These are phyloP conservation scores for Vanderwaltozyma yarrowii DNA, from an alignment of 805 yeast genomes.

Conservation along the genomic window DNA sequence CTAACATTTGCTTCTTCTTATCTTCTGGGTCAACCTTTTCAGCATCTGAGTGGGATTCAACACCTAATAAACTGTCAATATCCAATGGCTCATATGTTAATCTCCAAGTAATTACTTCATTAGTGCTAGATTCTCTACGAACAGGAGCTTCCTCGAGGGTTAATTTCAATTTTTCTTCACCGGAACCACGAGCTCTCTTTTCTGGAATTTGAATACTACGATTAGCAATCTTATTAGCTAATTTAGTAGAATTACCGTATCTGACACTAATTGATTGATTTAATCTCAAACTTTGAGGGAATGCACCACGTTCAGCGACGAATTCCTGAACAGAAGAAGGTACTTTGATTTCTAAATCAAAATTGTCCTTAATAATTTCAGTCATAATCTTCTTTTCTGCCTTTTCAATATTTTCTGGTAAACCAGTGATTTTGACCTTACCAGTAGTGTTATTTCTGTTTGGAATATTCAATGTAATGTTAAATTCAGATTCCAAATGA, in stretches of 20 bases:
- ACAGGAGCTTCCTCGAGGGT: constrained; percentile 31
- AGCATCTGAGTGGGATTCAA: constrained; percentile 16
- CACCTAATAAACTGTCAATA: constrained; percentile 18
- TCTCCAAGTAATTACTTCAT: constrained; percentile 54
- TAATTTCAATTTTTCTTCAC: constrained; percentile 35
- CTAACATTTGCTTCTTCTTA: constrained; percentile 37
- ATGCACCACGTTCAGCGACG: constrained; percentile 57
- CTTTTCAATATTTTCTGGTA: constrained; percentile 51
- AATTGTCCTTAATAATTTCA: constrained; percentile 50
- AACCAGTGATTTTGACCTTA: constrained; percentile 48
- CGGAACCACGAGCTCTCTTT: constrained; percentile 31
- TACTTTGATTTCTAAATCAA: constrained; percentile 41
- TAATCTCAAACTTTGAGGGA: constrained; percentile 42
- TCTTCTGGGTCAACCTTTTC: constrained; percentile 30
- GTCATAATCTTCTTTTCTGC: constrained; percentile 49
- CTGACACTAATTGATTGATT: constrained; percentile 48
- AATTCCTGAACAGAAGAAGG: constrained; percentile 52
- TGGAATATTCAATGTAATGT: constrained; percentile 59
- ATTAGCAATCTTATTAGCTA: constrained; percentile 41
- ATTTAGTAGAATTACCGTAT: constrained; percentile 41
- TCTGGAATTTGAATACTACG: constrained; percentile 38
- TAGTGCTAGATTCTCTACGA: constrained; percentile 10
- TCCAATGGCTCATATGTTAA: constrained; percentile 34
- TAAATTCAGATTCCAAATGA: constrained; percentile 56
- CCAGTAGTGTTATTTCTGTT: constrained; percentile 42